phyloP scores from a whole-genome alignment of 441 rosid species.

The Breynia disticha region DNA sequence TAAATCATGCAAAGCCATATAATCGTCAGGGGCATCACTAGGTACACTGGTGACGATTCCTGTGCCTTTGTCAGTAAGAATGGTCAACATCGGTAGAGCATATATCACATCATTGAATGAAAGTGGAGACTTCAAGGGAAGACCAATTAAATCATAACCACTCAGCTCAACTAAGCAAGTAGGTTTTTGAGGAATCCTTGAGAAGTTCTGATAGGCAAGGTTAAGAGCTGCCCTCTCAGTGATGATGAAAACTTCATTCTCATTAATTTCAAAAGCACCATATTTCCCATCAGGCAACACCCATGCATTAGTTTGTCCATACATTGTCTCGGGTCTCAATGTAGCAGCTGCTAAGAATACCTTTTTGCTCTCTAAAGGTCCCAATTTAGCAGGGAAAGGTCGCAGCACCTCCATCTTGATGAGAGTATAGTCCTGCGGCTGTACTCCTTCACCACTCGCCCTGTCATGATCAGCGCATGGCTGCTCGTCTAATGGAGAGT shows the following conservation, averaged over 20 bases:
- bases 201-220: constrained; percentile 80
- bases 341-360: constrained; percentile 88
- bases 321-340: constrained; percentile 95
- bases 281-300: constrained; percentile 87
- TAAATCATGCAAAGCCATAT: constrained; percentile 72
- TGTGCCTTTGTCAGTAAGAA: constrained; percentile 85
- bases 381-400: constrained; percentile 60
- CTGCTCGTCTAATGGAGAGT: constrained; percentile 88
- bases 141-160: constrained; percentile 82
- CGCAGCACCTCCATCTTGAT: constrained; percentile 78
- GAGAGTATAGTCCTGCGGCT: constrained; percentile 83
- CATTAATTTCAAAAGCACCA: constrained; percentile 87
- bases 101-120: constrained; percentile 59
- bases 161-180: constrained; percentile 71
- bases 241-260: constrained; percentile 61
- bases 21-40: constrained; percentile 93
- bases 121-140: constrained; percentile 67
- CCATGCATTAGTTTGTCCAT: constrained; percentile 96
- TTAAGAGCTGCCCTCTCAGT: constrained; percentile 74
- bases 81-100: constrained; percentile 87
- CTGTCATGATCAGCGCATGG: constrained; percentile 96
- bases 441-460: constrained; percentile 91
- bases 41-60: constrained; percentile 94
- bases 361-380: constrained; percentile 54
- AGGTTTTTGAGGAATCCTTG: constrained; percentile 62